Base-by-base conservation (phyloP, 768 basidiomycete species). In the Rhizopogon roseolus region DNA sequence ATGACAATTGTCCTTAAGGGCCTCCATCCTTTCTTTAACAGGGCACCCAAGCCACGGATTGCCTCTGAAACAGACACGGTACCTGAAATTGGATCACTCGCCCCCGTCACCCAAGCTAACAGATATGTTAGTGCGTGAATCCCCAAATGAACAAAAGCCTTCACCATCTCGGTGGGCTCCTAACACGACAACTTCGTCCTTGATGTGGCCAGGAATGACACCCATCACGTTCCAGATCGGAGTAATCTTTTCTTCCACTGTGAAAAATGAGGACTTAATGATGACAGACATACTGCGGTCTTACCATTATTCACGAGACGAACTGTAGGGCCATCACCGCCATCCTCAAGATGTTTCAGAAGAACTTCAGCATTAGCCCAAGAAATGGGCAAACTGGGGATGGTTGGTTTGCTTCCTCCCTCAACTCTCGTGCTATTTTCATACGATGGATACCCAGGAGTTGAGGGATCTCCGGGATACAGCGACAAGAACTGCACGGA, bases 51-150 rank as follows among this genome's bases (percentile, higher is more conserved):
- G 16, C 86, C 90, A 27, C 83, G 81, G 52, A 94, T 76, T 27
- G 92, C 75, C 66, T 97, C 92, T 59, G 85, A 81, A 5, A 90
- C 72, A 8, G 86, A 81, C 0, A 85, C 88, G 1, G 90, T 91
- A 1, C 93, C 93, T 39, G 88, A 90, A 4, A 76, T 80, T 0
- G 90, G 90, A 65, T 93, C 90, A 11, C 79, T 77, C 1, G 88
- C 90, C 19, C 93, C 93, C 61, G 93, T 25, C 43, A 65, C 66
- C 60, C 59, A 65, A 22, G 64, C 59, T 60, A 25, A 6, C 29
- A 53, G 19, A 40, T 16, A 16, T 43, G 25, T 38, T n/a, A 50
- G 17, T 27, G 25, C 13, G 5, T 14, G 14, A n/a, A 25, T 36
- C 32, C 22, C 22, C 9, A 32, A 50, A 44, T 42, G 38, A 39